phyloP scores from a whole-genome alignment of 1,284 basidiomycete genomes.

The Leccinum insolens region DNA sequence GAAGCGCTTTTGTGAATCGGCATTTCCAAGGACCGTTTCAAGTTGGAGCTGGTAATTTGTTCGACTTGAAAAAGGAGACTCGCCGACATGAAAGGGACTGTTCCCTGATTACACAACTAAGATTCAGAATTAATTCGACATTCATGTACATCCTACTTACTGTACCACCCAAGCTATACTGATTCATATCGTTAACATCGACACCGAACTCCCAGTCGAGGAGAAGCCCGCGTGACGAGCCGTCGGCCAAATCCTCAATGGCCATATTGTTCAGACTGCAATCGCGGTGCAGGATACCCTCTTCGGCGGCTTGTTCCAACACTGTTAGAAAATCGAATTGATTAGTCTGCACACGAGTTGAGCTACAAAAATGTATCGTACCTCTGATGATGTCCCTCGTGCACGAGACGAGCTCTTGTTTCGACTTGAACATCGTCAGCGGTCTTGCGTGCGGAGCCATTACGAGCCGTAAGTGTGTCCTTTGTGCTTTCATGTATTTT shows the following conservation, averaged over 20 bases:
- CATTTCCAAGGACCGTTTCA: neutral
- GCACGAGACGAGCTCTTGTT: neutral
- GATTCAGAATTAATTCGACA: neutral
- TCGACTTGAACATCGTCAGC: neutral
- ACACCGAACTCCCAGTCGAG: neutral
- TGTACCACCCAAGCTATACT: neutral
- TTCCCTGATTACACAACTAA: neutral
- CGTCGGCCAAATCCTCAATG: neutral
- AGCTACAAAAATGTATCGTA: neutral
- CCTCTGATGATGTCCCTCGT: neutral
- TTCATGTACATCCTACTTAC: neutral
- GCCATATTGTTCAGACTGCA: neutral
- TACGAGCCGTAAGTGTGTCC: neutral
- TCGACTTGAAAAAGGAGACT: neutral
- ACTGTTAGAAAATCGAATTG: neutral
- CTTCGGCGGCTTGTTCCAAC: neutral
- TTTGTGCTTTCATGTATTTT: neutral
- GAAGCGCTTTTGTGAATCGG: neutral
- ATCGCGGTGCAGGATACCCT: neutral
- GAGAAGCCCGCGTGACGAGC: neutral
- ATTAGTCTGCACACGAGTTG: neutral
- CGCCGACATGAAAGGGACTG: neutral
- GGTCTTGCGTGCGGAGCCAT: neutral
- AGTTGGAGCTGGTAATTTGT: neutral
- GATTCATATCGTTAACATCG: neutral